Percentiles rank a stretch among this genome's conserved stretches.
Evolutionary conservation across 495 filamentous ascomycete species (phyloP).

Genomic region (Aspergillus steynii): DNA sequence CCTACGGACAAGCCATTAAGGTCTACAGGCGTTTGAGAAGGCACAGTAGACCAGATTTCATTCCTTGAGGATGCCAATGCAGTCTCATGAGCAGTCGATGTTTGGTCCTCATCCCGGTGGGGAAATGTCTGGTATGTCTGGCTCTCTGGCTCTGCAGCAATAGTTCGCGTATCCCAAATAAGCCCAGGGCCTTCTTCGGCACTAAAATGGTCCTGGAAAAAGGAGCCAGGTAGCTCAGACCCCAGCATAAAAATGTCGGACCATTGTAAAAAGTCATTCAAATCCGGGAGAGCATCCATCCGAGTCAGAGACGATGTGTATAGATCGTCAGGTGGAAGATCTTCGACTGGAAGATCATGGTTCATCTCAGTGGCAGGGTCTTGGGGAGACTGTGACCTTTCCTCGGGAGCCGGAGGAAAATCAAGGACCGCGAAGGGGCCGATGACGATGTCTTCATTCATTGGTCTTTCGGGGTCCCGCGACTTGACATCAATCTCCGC

Average conservation of each 20-base stretch:
- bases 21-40: conserved; percentile 17
- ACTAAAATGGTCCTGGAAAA: background rate
- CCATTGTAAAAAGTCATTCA: conserved; percentile 39
- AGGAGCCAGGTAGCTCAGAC: conserved; percentile 22
- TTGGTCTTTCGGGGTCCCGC: conserved; percentile 22
- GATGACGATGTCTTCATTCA: conserved; percentile 29
- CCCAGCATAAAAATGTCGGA: conserved; percentile 35
- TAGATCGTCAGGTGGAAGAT: background rate
- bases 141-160: background rate
- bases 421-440: conserved; percentile 36
- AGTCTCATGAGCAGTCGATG: background rate
- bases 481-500: conserved; percentile 32
- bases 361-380: background rate
- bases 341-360: background rate
- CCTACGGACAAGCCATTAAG: conserved; percentile 11
- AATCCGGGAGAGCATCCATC: conserved; percentile 28
- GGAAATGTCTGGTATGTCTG: background rate
- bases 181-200: background rate
- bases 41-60: conserved; percentile 2
- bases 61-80: background rate
- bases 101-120: background rate
- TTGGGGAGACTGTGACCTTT: background rate
- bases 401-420: conserved; percentile 13
- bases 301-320: background rate
- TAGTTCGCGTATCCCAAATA: background rate